Evolutionary conservation across 2,329 filamentous ascomycete species (phyloP), one percentile per base, ranked within the genome.

Genomic region (Ceratocystis cubensis): DNA sequence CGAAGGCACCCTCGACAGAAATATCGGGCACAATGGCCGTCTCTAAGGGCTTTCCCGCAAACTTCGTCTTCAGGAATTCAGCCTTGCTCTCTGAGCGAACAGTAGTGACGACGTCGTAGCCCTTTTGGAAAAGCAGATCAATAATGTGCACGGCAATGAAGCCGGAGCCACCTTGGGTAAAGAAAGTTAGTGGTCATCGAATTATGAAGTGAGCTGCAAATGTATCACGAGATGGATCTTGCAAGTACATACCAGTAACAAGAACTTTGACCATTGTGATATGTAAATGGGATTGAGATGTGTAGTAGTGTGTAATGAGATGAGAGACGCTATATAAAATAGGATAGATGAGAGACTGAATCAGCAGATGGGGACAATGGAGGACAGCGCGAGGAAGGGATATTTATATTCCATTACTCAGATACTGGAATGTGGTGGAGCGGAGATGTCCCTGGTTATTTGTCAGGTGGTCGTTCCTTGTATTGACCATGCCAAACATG

Each of bases 11-110:
- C 56, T 84, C 81, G 72, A 85, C 75, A 2, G 89, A 88, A 70
- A 96, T 88, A 73, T 96, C 90, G 20, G 87, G 84, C 28, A 95
- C 89, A 70, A 94, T 85, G 66, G 74, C 77, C 13, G 81, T 76
- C 41, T 75, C 71, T 20, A 85, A 79, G 41, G 77, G 76, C 68
- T 78, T 72, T 22, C 74, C 73, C 1, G 79, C 75, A 72, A 83
- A 77, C 8, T 81, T 78, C 64, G 76, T 75, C 61, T 78, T 78
- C 69, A 85, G 80, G 70, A 77, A 78, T 57, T 76, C 70, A 20
- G 82, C 82, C 72, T 84, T 84, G 61, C 78, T 76, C 69, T 83
- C 77, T 59, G 77, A 78, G 59, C 82, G 79, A 65, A 84, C 81
- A 0, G 82, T 84, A 46, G 81, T 83, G 68, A 84, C 75, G 59